A percentile compares a stretch with the other conserved stretches of the same genome.
Conservation (phyloP, 2,329 filamentous ascomycete species). For the Neoarthrinium moseri region DNA sequence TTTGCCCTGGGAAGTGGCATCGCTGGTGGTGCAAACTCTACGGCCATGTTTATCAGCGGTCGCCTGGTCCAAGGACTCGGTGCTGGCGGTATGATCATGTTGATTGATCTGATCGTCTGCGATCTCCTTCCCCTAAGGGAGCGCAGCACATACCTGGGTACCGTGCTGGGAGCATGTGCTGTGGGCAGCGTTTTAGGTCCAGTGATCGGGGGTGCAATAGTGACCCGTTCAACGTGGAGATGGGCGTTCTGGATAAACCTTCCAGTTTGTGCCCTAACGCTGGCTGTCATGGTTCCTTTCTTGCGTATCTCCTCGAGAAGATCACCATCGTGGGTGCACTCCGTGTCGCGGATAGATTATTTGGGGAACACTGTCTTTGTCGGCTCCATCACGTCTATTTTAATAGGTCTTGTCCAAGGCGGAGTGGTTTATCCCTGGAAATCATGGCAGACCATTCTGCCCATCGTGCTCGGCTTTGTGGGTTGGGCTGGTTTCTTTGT, state of each 20-base stretch:
- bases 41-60: constrained; percentile 39
- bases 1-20: background rate
- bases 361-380: constrained; percentile 34
- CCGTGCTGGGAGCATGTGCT: constrained; percentile 24
- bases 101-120: constrained; percentile 44
- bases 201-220: constrained; percentile 19
- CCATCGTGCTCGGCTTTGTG: constrained; percentile 12
- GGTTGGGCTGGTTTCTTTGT: background rate
- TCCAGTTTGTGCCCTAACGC: constrained; percentile 24
- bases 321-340: background rate
- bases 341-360: constrained; percentile 29
- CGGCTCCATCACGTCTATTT: constrained; percentile 25
- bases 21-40: background rate
- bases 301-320: constrained; percentile 18
- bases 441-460: constrained; percentile 13
- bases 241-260: constrained; percentile 38
- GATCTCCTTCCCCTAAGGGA: constrained; percentile 46
- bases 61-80: constrained; percentile 41
- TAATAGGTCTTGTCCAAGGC: constrained; percentile 28
- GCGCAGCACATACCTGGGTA: constrained; percentile 35
- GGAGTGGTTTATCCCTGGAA: constrained; percentile 15
- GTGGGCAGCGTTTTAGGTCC: constrained; percentile 29
- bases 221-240: constrained; percentile 28
- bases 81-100: constrained; percentile 23
- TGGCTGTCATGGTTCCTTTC: constrained; percentile 25